Conservation (phyloP, 2,329 filamentous ascomycete genomes). For the Epichloe festucae region DNA sequence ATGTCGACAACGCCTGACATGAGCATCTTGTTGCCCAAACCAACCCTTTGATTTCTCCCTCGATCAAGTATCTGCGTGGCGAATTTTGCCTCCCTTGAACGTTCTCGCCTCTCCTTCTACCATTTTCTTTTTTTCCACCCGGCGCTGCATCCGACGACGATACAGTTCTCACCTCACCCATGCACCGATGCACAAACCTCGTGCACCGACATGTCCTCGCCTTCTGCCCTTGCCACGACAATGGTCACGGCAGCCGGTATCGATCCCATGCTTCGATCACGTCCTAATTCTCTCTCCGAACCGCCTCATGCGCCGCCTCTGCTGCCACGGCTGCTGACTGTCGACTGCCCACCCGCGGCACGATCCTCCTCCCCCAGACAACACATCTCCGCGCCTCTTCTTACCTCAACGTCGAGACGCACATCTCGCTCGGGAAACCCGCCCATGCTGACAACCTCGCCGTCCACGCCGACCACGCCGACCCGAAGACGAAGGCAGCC, state of each 20-base stretch:
- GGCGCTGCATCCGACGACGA: too few relatives aligned
- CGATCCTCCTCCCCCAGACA: conserved; percentile 9
- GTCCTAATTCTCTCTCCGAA: neutral
- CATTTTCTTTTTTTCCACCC: too few relatives aligned
- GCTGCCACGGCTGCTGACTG: conserved; percentile 6
- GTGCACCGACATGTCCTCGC: neutral
- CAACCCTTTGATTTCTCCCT: too few relatives aligned
- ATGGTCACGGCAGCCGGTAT: neutral
- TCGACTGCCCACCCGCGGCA: conserved; percentile 4
- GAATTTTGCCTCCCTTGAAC: too few relatives aligned
- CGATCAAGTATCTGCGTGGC: too few relatives aligned
- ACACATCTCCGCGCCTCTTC: conserved; percentile 1
- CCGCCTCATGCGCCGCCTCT: neutral
- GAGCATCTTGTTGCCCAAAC: too few relatives aligned
- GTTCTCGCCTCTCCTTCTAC: too few relatives aligned
- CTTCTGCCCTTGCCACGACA: neutral
- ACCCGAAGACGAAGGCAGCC: neutral
- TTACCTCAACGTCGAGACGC: neutral
- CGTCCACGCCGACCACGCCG: conserved; percentile 2
- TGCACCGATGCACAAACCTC: neutral
- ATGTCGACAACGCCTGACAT: too few relatives aligned
- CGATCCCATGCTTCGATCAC: neutral
- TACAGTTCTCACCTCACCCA: neutral
- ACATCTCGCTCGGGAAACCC: neutral
- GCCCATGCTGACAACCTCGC: neutral